Evolutionary conservation across 1,139 yeast species (phyloP).

Genomic region (Suhomyces anneliseae): DNA sequence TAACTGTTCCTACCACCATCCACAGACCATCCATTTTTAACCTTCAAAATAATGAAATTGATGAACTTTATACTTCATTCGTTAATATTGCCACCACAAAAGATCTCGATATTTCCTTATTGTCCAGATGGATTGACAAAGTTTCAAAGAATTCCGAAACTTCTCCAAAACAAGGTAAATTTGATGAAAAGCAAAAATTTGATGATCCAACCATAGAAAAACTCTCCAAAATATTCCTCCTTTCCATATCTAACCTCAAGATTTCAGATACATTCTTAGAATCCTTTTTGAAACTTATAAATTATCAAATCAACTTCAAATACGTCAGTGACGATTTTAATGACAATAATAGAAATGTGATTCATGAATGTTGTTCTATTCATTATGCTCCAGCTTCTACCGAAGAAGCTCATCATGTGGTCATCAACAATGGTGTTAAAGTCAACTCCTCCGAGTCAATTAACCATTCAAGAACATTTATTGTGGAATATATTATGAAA

Average conservation of each 20-base stretch:
- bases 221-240: slow-evolving; percentile 62
- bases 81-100: slow-evolving; percentile 56
- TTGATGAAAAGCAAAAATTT: not conserved
- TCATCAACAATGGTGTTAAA: slow-evolving; percentile 48
- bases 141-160: slow-evolving; percentile 23
- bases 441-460: slow-evolving; percentile 44
- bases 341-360: slow-evolving; percentile 39
- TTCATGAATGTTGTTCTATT: slow-evolving; percentile 50
- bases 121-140: slow-evolving; percentile 53
- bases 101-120: slow-evolving; percentile 43
- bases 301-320: slow-evolving; percentile 43
- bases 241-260: slow-evolving; percentile 55
- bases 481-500: slow-evolving; percentile 36
- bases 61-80: slow-evolving; percentile 68
- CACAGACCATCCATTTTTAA: slow-evolving; percentile 17
- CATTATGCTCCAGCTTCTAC: slow-evolving; percentile 28
- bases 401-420: slow-evolving; percentile 34
- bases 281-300: slow-evolving; percentile 44
- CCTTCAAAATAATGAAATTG: slow-evolving; percentile 44
- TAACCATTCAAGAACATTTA: slow-evolving; percentile 42
- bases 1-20: slow-evolving; percentile 5
- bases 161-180: not conserved
- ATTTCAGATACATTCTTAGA: slow-evolving; percentile 51
- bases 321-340: slow-evolving; percentile 43
- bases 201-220: slow-evolving; percentile 31